These are phyloP conservation scores for Sequoia sempervirens DNA, from an alignment of 75 land plant genomes.

Conservation along the genomic window DNA sequence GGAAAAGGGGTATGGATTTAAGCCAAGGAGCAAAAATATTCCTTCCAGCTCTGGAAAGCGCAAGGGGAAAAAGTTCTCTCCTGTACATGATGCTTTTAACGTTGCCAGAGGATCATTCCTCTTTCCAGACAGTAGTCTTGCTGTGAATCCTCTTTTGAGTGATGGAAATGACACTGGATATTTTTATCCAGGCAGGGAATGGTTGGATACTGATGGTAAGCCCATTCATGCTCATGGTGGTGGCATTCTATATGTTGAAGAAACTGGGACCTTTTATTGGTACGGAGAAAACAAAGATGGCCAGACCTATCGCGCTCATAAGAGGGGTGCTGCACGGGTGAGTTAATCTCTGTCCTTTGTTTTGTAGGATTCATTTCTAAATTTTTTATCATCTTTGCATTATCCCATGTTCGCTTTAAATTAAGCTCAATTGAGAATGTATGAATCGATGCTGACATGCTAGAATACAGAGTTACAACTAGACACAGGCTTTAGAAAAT, in stretches of 20 bases:
- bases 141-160: constrained; percentile 53
- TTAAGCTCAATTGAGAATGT: neutral
- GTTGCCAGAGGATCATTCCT: constrained; percentile 45
- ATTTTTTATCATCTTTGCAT: neutral
- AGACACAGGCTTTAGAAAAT: neutral
- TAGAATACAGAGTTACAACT: neutral
- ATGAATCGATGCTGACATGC: neutral
- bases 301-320: constrained; percentile 64
- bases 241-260: constrained; percentile 69
- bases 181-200: constrained; percentile 71
- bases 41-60: constrained; percentile 44
- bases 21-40: constrained; percentile 33
- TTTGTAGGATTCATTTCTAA: neutral
- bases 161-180: constrained; percentile 43
- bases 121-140: constrained; percentile 56
- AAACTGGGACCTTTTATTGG: constrained; percentile 76
- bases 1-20: constrained; percentile 46
- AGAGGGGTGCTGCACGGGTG: constrained; percentile 79
- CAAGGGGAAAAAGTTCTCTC: constrained; percentile 39
- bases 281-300: constrained; percentile 98
- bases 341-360: constrained; percentile 10
- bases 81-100: constrained; percentile 47
- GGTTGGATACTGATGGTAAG: constrained; percentile 88
- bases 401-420: neutral
- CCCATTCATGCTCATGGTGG: constrained; percentile 99